Evolutionary conservation across 345 rosid species (phyloP), one percentile per base, ranked within the genome.

Genomic region (Mangifera indica): DNA sequence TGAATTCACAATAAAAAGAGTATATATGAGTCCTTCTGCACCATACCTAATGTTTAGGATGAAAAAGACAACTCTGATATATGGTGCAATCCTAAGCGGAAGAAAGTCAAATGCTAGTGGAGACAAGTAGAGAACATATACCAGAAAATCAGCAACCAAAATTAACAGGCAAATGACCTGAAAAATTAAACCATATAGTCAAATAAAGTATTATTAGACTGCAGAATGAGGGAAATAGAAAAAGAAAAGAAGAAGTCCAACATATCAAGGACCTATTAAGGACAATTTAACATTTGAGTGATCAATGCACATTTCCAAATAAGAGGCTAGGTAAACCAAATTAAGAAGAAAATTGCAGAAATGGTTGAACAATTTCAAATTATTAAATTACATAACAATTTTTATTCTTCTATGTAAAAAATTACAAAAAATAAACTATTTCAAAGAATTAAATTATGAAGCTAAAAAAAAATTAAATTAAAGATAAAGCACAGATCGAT

Each of bases 41-140:
- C 46, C 21, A 51, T 92, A 95, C 99, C 98, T 89, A 34, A 87
- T 85, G 79, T 80, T 85, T 63, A 91, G 86, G 81, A 89, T 83
- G 80, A 95, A 88, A 78, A 92, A 49, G 63, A 87, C 69, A 74
- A 95, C 99, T 83, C 98, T 85, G 72, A 89, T 78, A 55, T 95
- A 92, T 25, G 97, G 99, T 17, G 99, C 98, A 68, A 88, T 78
- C 76, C 99, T 86, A 70, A 89, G 70, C 17, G 99, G 97, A 78
- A 95, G 96, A 79, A 65, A 88, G 75, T 74, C 71, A 42, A 87
- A 74, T 73, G 85, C 87, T 77, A 87, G 82, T 3, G 90, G 96
- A 77, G 97, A 92, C 80, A 91, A 78, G 78, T 84, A 95, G 71
- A 92, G 81, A 77, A 77, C 70, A 82, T 91, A 91, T 74, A 82